Base-by-base conservation (phyloP, 2,329 filamentous ascomycete genomes). In the Phaeosphaeriaceae sp. region DNA sequence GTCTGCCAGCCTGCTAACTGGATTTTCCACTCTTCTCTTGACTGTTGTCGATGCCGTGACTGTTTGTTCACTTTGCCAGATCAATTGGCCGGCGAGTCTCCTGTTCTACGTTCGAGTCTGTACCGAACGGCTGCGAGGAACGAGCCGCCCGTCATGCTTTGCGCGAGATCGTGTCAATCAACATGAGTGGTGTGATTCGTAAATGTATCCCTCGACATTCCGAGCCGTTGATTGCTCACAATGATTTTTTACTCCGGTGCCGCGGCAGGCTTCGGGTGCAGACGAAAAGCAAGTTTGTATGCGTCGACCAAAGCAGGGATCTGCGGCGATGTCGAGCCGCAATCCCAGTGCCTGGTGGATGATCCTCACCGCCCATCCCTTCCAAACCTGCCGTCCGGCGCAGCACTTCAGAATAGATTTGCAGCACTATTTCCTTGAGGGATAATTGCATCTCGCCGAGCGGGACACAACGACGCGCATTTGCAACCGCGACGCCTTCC, bases 401-500 rank as follows among this genome's bases (percentile, higher is more conserved):
- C 53, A 65, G 66, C 63, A 65, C 65, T 63, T 64, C 61, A 57
- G 57, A 64, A 58, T 60, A 58, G 66, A 69, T 70, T 65, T 60
- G 45, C 62, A 60, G 56, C 57, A 33, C 56, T 52, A 55, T 48
- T 58, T 48, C 58, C 54, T 51, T 58, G 66, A 65, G 57, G 36
- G 60, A 62, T 57, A 54, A 54, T 52, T 66, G 64, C 57, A 67
- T 71, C 56, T 66, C 70, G 67, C 68, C 70, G 67, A 68, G 51
- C 50, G 57, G 58, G 44, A 56, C 56, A 54, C 53, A 60, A 53
- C 54, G 53, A 45, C 51, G 53, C 65, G 62, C 57, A 63, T 62
- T 64, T 47, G 51, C 58, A 27, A 60, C 24, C 56, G 58, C 64
- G 53, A 61, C 61, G 57, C 63, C 63, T 61, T 57, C 57, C 66